Evolutionary conservation across 768 basidiomycete genomes (phyloP).

Genomic region (Lactarius akahatsu): DNA sequence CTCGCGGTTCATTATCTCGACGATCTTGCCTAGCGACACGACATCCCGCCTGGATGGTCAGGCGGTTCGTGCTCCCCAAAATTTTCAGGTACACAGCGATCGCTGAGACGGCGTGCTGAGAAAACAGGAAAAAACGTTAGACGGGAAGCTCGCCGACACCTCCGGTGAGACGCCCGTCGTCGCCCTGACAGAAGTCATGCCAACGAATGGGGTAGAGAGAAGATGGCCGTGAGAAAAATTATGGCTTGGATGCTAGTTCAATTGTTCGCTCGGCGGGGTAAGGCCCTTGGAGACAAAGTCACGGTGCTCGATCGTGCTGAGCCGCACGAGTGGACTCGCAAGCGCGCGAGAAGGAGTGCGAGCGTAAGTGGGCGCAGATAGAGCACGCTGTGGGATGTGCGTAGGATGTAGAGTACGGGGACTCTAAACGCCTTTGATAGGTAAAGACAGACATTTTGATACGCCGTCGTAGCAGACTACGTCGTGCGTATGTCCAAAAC

Average conservation of each 20-base stretch:
- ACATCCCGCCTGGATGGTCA: constrained; percentile 42
- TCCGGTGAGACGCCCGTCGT: too few relatives aligned
- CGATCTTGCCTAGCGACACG: constrained; percentile 40
- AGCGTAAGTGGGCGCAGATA: not conserved
- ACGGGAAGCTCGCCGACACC: not conserved
- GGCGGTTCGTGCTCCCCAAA: constrained; percentile 36
- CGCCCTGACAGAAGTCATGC: too few relatives aligned
- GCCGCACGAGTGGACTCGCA: not conserved
- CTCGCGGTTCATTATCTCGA: constrained; percentile 33
- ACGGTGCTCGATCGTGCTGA: not conserved
- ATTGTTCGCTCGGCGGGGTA: not conserved
- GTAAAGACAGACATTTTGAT: too few relatives aligned
- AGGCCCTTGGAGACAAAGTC: not conserved
- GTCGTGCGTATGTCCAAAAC: too few relatives aligned
- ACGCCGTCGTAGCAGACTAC: too few relatives aligned
- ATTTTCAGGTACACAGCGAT: constrained; percentile 40
- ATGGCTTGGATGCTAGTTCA: too few relatives aligned
- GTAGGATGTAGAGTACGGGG: not conserved
- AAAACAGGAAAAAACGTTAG: not conserved
- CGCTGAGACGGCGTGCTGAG: constrained; percentile 33
- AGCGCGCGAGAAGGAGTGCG: not conserved
- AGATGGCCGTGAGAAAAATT: too few relatives aligned
- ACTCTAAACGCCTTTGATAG: too few relatives aligned
- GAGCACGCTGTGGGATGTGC: not conserved
- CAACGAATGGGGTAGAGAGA: too few relatives aligned